Conservation (phyloP, 352 stramenopile species). For the Globisporangium abappressorium region DNA sequence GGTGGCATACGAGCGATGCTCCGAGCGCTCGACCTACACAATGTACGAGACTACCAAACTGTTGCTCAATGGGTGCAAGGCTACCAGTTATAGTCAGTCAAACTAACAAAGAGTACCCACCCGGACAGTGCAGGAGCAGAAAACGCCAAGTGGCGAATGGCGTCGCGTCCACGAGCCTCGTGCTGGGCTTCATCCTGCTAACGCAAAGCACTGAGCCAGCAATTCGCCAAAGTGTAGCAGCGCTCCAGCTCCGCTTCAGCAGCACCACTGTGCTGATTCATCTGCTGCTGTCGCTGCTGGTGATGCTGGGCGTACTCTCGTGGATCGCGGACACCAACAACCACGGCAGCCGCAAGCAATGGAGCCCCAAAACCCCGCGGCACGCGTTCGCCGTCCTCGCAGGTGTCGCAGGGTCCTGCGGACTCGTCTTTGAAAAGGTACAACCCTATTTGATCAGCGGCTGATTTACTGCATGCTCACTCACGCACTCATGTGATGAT, state of each 20-base stretch:
- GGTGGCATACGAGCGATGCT: slow-evolving; percentile 12
- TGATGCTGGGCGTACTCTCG: slow-evolving; percentile 20
- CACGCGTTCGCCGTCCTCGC: slow-evolving; percentile 28
- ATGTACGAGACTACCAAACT: slow-evolving; percentile 5
- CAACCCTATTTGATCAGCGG: background rate
- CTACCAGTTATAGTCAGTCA: background rate
- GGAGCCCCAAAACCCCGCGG: background rate
- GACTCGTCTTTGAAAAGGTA: slow-evolving; percentile 38
- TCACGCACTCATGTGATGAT: background rate
- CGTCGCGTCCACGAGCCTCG: background rate
- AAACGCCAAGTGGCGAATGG: background rate
- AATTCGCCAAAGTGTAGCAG: background rate
- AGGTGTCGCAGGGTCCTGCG: slow-evolving; percentile 22
- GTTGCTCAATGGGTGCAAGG: background rate
- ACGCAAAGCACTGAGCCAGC: background rate
- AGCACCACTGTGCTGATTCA: slow-evolving; percentile 12
- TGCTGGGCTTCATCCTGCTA: slow-evolving; percentile 11
- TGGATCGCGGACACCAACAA: slow-evolving; percentile 20
- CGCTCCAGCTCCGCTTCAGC: slow-evolving; percentile 16
- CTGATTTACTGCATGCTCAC: background rate
- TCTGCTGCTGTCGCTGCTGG: slow-evolving; percentile 17
- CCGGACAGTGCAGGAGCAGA: slow-evolving; percentile 6
- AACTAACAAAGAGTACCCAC: background rate
- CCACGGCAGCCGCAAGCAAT: background rate
- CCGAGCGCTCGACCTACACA: background rate